Conservation (phyloP, 1,284 basidiomycete genomes). For the Hemileia vastatrix region DNA sequence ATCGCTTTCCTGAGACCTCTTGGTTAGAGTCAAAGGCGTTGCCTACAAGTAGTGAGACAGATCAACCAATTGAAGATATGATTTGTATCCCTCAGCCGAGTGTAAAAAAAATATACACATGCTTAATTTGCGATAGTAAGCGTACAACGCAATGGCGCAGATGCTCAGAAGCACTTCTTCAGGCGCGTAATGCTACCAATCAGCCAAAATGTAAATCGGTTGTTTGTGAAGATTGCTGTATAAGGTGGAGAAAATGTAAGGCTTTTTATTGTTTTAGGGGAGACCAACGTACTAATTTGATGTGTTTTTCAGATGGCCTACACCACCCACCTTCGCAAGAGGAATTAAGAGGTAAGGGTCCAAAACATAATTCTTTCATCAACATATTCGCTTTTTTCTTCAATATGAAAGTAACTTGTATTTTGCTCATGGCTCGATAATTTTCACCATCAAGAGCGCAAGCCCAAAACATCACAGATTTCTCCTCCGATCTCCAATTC, state of each 20-base stretch:
- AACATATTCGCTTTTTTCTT: too few species aligned
- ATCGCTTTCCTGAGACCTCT: constrained; percentile 14
- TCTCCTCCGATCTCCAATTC: too few species aligned
- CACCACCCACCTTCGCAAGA: constrained; percentile 22
- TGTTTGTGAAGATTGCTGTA: constrained; percentile 22
- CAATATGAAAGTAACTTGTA: too few species aligned
- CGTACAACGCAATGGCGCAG: constrained; percentile 10
- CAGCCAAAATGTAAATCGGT: constrained; percentile 13
- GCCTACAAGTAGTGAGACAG: constrained; percentile 12
- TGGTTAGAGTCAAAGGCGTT: constrained; percentile 2
- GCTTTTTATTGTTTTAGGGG: too few species aligned
- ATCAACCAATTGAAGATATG: too few species aligned
- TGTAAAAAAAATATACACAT: constrained; percentile 18
- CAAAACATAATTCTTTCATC: too few species aligned
- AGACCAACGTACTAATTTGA: too few species aligned
- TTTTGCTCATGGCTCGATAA: too few species aligned
- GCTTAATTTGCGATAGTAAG: constrained; percentile 19
- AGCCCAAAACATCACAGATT: too few species aligned
- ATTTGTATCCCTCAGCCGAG: constrained; percentile 10
- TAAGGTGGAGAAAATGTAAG: constrained; percentile 22
- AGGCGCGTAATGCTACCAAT: constrained; percentile 14
- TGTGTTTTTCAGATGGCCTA: constrained; percentile 18
- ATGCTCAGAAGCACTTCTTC: constrained; percentile 20
- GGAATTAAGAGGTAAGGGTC: too few species aligned
- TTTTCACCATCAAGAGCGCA: too few species aligned